Conservation (phyloP, 257 asterid species). For the Solanum appendiculatum region DNA sequence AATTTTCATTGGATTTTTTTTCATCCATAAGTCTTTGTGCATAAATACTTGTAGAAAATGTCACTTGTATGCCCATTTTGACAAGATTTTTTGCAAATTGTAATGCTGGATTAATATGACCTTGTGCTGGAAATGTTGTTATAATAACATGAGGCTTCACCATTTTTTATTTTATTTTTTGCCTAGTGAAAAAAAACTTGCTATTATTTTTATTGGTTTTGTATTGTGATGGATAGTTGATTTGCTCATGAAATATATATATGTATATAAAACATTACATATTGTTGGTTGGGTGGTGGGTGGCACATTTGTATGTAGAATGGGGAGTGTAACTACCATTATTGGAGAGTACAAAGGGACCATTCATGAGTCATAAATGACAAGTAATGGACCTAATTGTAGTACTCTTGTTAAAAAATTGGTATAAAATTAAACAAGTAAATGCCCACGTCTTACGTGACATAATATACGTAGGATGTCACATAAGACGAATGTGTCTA, state of each 20-base stretch:
- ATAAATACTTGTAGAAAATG: constrained; percentile 11
- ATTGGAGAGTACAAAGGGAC: background rate
- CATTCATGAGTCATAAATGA: background rate
- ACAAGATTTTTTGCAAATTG: constrained; percentile 15
- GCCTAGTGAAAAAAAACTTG: background rate
- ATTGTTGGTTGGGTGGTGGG: background rate
- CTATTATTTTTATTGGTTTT: background rate
- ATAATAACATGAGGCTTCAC: constrained; percentile 7
- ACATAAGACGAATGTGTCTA: no score
- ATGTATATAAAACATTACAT: background rate
- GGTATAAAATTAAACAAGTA: no score
- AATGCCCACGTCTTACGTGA: no score
- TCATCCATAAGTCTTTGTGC: constrained; percentile 5
- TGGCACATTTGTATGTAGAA: background rate
- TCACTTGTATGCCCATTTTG: constrained; percentile 5
- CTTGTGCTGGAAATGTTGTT: constrained; percentile 20
- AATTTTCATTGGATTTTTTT: background rate
- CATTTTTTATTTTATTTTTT: background rate
- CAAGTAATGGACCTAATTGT: background rate
- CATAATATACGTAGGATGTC: no score
- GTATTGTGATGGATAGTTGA: background rate
- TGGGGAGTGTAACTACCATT: background rate
- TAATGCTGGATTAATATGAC: constrained; percentile 19
- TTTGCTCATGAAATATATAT: background rate
- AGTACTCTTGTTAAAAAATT: background rate